Evolutionary conservation across 768 basidiomycete genomes (phyloP).

Genomic region (Podaxis mareebaensis): DNA sequence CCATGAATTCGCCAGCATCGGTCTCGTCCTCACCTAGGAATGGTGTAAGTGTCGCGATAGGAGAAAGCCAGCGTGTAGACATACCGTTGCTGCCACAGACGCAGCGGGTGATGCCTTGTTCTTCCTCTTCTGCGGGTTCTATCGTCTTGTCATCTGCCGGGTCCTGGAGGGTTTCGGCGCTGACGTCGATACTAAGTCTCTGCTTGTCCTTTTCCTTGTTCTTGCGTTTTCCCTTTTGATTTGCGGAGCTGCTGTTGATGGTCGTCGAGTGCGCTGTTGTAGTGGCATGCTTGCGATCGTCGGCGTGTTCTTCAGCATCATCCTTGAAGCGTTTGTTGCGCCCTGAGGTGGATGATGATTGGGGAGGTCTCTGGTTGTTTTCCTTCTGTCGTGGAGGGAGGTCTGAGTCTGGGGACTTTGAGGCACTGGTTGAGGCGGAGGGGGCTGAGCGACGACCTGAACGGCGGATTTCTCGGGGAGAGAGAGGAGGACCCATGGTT

Average conservation of each 20-base stretch:
- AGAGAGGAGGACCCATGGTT: constrained; percentile 76
- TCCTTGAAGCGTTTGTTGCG: constrained; percentile 69
- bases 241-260: constrained; percentile 28
- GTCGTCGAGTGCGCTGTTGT: constrained; percentile 33
- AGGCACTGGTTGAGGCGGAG: constrained; percentile 64
- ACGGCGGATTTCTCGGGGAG: constrained; percentile 75
- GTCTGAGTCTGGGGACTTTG: constrained; percentile 76
- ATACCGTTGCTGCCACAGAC: constrained; percentile 81
- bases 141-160: constrained; percentile 36
- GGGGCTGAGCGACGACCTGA: constrained; percentile 74
- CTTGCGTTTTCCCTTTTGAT: constrained; percentile 40
- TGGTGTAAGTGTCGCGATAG: constrained; percentile 25
- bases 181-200: constrained; percentile 22
- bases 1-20: constrained; percentile 94
- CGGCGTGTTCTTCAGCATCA: constrained; percentile 64
- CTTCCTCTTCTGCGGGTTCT: constrained; percentile 58
- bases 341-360: constrained; percentile 37
- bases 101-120: constrained; percentile 74
- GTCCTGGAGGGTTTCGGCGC: constrained; percentile 26
- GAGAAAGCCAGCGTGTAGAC: constrained; percentile 23
- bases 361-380: constrained; percentile 40
- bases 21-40: constrained; percentile 64
- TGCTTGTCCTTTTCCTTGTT: constrained; percentile 59
- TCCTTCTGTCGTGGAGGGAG: constrained; percentile 53
- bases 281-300: constrained; percentile 51